Conservation (phyloP, 2,329 filamentous ascomycete genomes). For the Thermomyces lanuginosus region DNA sequence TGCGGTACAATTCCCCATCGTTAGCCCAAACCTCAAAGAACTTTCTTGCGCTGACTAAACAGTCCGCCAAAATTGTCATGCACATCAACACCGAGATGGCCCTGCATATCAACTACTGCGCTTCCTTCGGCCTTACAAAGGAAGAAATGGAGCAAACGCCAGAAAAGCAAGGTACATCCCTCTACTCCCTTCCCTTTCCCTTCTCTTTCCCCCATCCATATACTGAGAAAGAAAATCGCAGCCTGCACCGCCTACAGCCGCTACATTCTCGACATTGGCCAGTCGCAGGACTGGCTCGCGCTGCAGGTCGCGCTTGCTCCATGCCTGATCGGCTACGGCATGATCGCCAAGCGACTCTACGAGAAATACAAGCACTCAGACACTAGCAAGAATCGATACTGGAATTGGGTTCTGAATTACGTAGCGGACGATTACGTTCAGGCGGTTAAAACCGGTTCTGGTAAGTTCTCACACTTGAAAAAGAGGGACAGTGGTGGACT, state of each 20-base stretch:
- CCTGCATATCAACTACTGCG: constrained; percentile 69
- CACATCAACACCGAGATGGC: constrained; percentile 67
- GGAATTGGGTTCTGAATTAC: constrained; percentile 85
- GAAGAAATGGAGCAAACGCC: constrained; percentile 55
- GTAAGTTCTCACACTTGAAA: constrained; percentile 26
- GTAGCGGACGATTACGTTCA: constrained; percentile 60
- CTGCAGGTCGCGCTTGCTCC: constrained; percentile 73
- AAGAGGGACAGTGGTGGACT: constrained; percentile 1
- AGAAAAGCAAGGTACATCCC: constrained; percentile 50
- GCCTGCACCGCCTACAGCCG: constrained; percentile 71
- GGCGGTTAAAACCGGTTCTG: constrained; percentile 53
- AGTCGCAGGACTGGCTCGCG: constrained; percentile 74
- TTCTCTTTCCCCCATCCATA: background rate
- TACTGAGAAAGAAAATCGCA: constrained; percentile 13
- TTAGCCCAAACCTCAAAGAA: constrained; percentile 1
- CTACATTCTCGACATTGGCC: constrained; percentile 77
- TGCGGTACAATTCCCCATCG: constrained; percentile 32
- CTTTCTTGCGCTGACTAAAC: constrained; percentile 1
- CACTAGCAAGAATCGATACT: constrained; percentile 51
- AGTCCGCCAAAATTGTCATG: constrained; percentile 53
- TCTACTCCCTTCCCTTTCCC: background rate
- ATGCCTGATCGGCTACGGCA: constrained; percentile 77
- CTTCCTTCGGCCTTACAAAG: constrained; percentile 58
- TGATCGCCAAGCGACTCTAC: constrained; percentile 56
- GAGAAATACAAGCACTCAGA: no score